Evolutionary conservation across 805 yeast genomes (phyloP).

Genomic region (Clavispora vitiphila): DNA sequence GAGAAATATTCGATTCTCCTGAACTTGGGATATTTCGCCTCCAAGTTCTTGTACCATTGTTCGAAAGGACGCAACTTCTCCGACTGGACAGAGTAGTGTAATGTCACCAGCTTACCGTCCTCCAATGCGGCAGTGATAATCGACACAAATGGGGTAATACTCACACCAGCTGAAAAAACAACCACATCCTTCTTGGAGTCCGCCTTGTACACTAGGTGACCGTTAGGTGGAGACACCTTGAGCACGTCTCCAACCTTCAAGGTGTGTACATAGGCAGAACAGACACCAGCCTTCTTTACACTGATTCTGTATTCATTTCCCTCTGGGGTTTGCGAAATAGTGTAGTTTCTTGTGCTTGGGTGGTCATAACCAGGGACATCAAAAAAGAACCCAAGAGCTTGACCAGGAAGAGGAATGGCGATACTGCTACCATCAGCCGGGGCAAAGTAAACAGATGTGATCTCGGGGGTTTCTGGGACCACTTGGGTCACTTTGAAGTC

Average conservation of each 20-base stretch:
- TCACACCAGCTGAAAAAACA: slow-evolving; percentile 59
- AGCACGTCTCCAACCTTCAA: slow-evolving; percentile 46
- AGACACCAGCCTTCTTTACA: slow-evolving; percentile 51
- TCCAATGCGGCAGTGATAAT: slow-evolving; percentile 39
- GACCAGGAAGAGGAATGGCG: slow-evolving; percentile 39
- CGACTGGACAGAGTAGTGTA: slow-evolving; percentile 30
- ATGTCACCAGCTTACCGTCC: slow-evolving; percentile 26
- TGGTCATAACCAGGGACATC: slow-evolving; percentile 29
- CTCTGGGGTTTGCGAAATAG: slow-evolving; percentile 41
- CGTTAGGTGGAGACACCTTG: slow-evolving; percentile 55
- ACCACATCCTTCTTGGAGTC: slow-evolving; percentile 29
- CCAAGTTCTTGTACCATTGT: slow-evolving; percentile 15
- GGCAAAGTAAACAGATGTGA: slow-evolving; percentile 47
- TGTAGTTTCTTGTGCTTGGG: slow-evolving; percentile 54
- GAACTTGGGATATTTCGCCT: slow-evolving; percentile 14
- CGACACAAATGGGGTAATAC: slow-evolving; percentile 60
- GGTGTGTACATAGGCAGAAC: slow-evolving; percentile 47
- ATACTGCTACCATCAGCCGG: slow-evolving; percentile 23
- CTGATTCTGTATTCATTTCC: slow-evolving; percentile 48
- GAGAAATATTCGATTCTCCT: slow-evolving; percentile 20
- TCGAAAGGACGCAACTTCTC: slow-evolving; percentile 20
- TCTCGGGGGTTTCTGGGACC: slow-evolving; percentile 40
- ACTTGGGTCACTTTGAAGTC: slow-evolving; percentile 42
- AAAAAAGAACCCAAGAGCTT: slow-evolving; percentile 38
- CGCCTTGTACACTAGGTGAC: slow-evolving; percentile 37